Percentiles rank a stretch among this genome's conserved stretches.
These are phyloP conservation scores for Sugiyamaella chiloensis DNA, from an alignment of 805 yeast species.

Conservation along the genomic window DNA sequence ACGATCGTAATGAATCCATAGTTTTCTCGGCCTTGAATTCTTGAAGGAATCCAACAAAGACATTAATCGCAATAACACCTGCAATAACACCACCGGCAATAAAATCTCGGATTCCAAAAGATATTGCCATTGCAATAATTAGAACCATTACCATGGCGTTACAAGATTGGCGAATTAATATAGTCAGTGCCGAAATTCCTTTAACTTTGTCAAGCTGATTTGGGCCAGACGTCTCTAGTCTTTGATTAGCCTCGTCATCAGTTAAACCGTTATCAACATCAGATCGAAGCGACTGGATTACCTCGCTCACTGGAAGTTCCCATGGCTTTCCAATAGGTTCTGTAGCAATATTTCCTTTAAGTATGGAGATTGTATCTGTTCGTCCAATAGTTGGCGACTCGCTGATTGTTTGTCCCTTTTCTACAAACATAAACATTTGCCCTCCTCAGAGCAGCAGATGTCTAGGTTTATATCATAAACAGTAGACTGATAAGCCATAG, in stretches of 20 bases:
- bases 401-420: no score
- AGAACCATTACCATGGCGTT: slow-evolving; percentile 79
- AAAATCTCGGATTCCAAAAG: slow-evolving; percentile 73
- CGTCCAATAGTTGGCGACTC: no score
- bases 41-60: slow-evolving; percentile 64
- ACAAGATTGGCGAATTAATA: slow-evolving; percentile 62
- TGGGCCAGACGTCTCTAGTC: slow-evolving; percentile 45
- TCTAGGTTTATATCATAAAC: no score
- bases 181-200: slow-evolving; percentile 50
- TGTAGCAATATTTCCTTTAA: not conserved
- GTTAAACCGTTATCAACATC: slow-evolving; percentile 49
- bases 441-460: no score
- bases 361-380: not conserved
- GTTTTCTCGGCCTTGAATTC: slow-evolving; percentile 75
- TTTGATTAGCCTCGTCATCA: slow-evolving; percentile 31
- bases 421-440: no score
- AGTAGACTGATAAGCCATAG: no score
- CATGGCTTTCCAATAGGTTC: slow-evolving; percentile 20
- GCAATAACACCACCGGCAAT: slow-evolving; percentile 80
- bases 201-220: slow-evolving; percentile 61
- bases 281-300: slow-evolving; percentile 41
- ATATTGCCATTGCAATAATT: slow-evolving; percentile 64
- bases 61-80: slow-evolving; percentile 61
- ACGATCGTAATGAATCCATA: slow-evolving; percentile 65
- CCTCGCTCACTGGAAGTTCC: slow-evolving; percentile 35